Percentiles rank a stretch among this genome's conserved stretches.
phyloP scores from a whole-genome alignment of 2,329 filamentous ascomycete species.

The Colletotrichum sp. region DNA sequence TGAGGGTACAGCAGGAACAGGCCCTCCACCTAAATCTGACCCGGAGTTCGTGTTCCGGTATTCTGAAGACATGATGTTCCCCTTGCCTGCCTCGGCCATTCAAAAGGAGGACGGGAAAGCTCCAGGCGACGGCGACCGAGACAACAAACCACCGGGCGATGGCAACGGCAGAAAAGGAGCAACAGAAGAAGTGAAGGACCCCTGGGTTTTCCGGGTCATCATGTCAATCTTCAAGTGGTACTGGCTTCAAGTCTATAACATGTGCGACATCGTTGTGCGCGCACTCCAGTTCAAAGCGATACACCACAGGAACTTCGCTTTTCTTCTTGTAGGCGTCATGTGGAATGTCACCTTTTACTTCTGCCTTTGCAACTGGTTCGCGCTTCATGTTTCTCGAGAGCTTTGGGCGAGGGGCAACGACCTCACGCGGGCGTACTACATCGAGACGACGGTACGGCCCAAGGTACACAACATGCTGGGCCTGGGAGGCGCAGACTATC shows the following conservation, averaged over 20 bases:
- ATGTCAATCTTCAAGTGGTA: background rate
- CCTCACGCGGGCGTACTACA: slow-evolving; percentile 1
- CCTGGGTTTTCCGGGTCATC: background rate
- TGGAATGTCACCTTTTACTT: background rate
- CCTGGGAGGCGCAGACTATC: background rate
- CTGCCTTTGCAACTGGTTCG: background rate
- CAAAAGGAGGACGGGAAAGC: background rate
- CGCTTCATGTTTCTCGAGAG: background rate
- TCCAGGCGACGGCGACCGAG: background rate
- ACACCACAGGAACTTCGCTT: background rate
- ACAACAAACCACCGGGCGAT: background rate
- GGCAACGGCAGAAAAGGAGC: background rate
- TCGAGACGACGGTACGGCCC: background rate
- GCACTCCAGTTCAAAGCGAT: background rate
- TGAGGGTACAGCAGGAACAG: background rate
- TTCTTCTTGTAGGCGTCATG: background rate
- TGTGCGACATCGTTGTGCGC: background rate
- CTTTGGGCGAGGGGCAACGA: slow-evolving; percentile 8
- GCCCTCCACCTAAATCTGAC: background rate
- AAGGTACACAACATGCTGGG: background rate
- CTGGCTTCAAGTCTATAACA: background rate
- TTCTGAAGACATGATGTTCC: background rate
- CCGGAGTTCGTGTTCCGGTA: background rate
- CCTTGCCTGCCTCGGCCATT: background rate
- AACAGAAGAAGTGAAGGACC: background rate